Base-by-base conservation (phyloP, 176 grass and related monocot genomes). In the Eragrostis curvula region DNA sequence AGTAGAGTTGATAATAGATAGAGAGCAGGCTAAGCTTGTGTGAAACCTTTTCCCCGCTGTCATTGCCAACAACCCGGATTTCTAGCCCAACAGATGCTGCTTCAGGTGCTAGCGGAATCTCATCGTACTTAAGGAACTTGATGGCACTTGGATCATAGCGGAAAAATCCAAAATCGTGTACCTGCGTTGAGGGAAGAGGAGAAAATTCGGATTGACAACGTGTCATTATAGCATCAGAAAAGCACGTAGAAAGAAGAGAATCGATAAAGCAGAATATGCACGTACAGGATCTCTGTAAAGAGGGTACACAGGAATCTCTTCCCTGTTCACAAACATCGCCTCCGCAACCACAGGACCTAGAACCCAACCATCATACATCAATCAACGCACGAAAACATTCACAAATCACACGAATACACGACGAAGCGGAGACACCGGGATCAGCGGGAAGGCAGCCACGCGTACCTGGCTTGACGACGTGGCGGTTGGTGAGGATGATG, bases 111-210 rank as follows among this genome's bases (percentile, higher is more conserved):
- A 99, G 91, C n/a, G 55, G 82, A 60, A 99, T 99, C 82, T 96
- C 96, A 66, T 99, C 96, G 0, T 89, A 99, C 60, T 90, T 87
- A 17, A 96, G 85, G 80, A 99, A 99, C 77, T 99, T 99, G 74
- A 99, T 89, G 71, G 96, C 93, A 83, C 81, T 77, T 75, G 96
- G 96, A 79, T 99, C 96, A 85, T 93, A 99, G 65, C 96, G 85
- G 69, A 99, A 99, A 85, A 99, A 96, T 32, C 96, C 96, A 96
- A 99, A 99, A 99, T 99, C 96, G 92, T 99, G 96, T 77, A 99
- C 91, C 96, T 99, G 85, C 86, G 78, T 82, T 44, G 49, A 87
- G 64, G 85, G 29, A 80, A 79, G 44, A 79, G 58, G 66, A 9
- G 13, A 16, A 44, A 81, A 52, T 5, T 75, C 39, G 56, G 48